Conservation (phyloP, 805 yeast genomes). For the Sugiyamaella qingdaonensis region DNA sequence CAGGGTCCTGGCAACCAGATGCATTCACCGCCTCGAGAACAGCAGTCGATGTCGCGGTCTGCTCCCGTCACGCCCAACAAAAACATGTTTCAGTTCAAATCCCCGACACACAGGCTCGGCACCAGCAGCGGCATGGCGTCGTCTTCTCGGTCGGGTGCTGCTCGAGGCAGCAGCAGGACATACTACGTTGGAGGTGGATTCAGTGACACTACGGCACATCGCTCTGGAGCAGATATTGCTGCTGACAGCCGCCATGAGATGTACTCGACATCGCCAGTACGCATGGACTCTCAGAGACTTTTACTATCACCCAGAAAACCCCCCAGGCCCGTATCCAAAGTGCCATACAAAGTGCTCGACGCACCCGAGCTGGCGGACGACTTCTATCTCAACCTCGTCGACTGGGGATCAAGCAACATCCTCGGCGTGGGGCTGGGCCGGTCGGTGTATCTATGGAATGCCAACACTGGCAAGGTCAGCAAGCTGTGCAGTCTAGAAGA, state of each 20-base stretch:
- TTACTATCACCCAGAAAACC: constrained; percentile 78
- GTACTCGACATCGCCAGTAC: constrained; percentile 78
- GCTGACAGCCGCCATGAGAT: constrained; percentile 63
- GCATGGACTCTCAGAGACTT: constrained; percentile 79
- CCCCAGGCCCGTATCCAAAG: constrained; percentile 71
- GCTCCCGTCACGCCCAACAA: constrained; percentile 40
- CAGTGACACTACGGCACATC: constrained; percentile 2
- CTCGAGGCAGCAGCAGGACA: not conserved
- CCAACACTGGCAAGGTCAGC: constrained; percentile 74
- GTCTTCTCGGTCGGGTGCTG: not conserved
- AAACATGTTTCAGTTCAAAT: constrained; percentile 38
- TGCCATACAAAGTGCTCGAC: constrained; percentile 89
- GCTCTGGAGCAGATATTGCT: constrained; percentile 23
- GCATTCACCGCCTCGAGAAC: constrained; percentile 1
- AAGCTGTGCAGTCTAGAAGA: constrained; percentile 69
- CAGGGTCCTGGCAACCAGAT: not conserved
- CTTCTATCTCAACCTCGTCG: constrained; percentile 84
- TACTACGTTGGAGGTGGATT: constrained; percentile 2
- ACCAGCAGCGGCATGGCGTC: not conserved
- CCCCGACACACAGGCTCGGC: constrained; percentile 12
- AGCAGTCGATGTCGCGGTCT: constrained; percentile 10
- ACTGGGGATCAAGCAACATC: constrained; percentile 90
- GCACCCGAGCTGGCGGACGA: constrained; percentile 96
- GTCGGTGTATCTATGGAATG: constrained; percentile 88
- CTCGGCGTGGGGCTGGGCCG: constrained; percentile 88